Evolutionary conservation across 179 eudicot species (phyloP), one percentile per base, ranked within the genome.

Genomic region (Beta lomatogona): DNA sequence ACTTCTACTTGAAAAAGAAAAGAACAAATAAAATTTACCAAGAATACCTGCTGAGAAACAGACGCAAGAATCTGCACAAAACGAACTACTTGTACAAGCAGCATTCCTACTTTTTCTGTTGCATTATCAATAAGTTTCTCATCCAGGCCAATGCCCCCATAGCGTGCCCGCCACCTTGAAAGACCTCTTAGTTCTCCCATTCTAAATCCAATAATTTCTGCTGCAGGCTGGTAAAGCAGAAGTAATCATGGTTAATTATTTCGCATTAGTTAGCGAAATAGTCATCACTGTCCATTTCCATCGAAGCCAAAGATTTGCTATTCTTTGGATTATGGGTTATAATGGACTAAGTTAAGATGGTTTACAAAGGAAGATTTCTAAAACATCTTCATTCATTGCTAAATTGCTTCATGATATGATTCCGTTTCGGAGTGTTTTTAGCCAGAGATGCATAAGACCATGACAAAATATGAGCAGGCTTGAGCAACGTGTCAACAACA

Each of bases 101-200:
- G 83, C 93, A 92, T 93, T 71, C 99, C 99, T 72, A 91, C 94
- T 79, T 87, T 92, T 81, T 94, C 98, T 12, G 99, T 92, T 13
- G 98, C 97, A 73, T 86, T 88, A 82, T 90, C 88, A 61, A 86
- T 88, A 65, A 93, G 89, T 57, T 68, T 90, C 81, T 93, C 97
- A 80, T 94, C 94, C 81, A 97, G 86, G 74, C 99, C 99, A 82
- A 97, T 90, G 82, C 88, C 86, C 64, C 86, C 91, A 84, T 81
- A 97, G 77, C 97, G 98, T 84, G 99, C 88, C 81, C 94, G 93
- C 99, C 99, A 97, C 85, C 89, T 97, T 78, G 98, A 93, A 88
- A 97, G 95, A 65, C 98, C 99, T 87, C 93, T 91, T 46, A 97
- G 87, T 86, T 94, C 99, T 76, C 99, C 99, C 85, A 97, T 88